Percentiles rank a stretch among this genome's conserved stretches.
phyloP scores from a whole-genome alignment of 805 yeast genomes.

The Kazachstania viticola region DNA sequence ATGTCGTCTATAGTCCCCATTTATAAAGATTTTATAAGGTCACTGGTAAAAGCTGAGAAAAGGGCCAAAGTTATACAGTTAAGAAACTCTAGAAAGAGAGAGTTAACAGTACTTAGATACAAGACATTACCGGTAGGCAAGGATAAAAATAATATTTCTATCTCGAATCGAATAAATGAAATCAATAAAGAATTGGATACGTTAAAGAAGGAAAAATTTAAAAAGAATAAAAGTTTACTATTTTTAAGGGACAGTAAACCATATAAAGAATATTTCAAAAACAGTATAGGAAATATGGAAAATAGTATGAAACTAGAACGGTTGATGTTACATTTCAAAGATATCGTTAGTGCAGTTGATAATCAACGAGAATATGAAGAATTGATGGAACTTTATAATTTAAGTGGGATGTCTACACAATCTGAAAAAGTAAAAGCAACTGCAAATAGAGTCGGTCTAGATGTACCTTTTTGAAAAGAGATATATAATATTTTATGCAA shows the following conservation, averaged over 20 bases:
- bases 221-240: constrained; percentile 8
- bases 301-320: constrained; percentile 2
- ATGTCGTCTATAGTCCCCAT: too few species aligned
- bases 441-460: constrained; percentile 83
- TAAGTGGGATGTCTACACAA: constrained; percentile 62
- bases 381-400: constrained; percentile 75
- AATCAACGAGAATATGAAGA: constrained; percentile 72
- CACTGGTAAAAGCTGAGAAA: constrained; percentile 14
- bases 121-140: constrained; percentile 12
- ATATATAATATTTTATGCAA: too few species aligned
- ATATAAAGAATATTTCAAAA: constrained; percentile 4
- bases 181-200: constrained; percentile 9
- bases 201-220: constrained; percentile 7
- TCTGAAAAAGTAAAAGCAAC: constrained; percentile 68
- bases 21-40: constrained; percentile 14
- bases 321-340: constrained; percentile 34
- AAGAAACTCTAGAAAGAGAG: constrained; percentile 11
- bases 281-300: constrained; percentile 4
- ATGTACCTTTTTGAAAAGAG: constrained; percentile 33
- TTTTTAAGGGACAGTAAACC: constrained; percentile 10
- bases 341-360: constrained; percentile 48
- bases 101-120: constrained; percentile 17
- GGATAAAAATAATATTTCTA: constrained; percentile 3
- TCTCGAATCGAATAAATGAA: constrained; percentile 3
- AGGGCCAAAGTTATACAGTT: constrained; percentile 12